These are phyloP conservation scores for Gorgonomyces haynaldii DNA, from an alignment of 192 early-diverging fungal species.

Conservation along the genomic window DNA sequence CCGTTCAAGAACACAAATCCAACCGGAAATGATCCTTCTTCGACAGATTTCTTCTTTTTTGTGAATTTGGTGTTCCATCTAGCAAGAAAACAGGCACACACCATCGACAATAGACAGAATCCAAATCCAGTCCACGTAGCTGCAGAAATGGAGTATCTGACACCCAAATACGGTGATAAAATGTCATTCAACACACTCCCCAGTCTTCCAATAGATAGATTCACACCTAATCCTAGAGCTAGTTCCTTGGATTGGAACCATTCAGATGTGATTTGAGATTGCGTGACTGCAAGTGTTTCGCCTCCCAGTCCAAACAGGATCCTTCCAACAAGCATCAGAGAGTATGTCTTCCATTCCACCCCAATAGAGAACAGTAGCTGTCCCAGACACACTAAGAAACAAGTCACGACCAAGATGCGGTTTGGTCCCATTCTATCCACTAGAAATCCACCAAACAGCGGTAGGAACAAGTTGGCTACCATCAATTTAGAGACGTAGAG, in stretches of 20 bases:
- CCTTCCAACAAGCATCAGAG: conserved; percentile 30
- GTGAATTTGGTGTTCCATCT: conserved; percentile 10
- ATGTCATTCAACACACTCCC: conserved; percentile 49
- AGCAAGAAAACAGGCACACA: conserved; percentile 15
- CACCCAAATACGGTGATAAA: conserved; percentile 34
- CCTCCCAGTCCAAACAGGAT: conserved; percentile 43
- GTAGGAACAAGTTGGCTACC: conserved; percentile 56
- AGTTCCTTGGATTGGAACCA: conserved; percentile 46
- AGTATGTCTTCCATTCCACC: conserved; percentile 26
- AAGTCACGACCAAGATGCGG: conserved; percentile 39
- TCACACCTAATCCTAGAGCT: conserved; percentile 40
- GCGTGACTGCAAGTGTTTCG: conserved; percentile 33
- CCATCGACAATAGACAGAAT: conserved; percentile 31
- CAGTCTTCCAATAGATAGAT: conserved; percentile 26
- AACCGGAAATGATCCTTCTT: conserved; percentile 16
- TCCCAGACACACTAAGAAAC: conserved; percentile 34
- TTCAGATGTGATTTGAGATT: conserved; percentile 35
- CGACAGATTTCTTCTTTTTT: neutral
- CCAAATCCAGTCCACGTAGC: conserved; percentile 39
- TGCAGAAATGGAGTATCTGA: conserved; percentile 17
- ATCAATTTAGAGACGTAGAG: no score
- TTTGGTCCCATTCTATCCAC: conserved; percentile 41
- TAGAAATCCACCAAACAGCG: conserved; percentile 45
- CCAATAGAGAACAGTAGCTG: conserved; percentile 52
- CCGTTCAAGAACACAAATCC: conserved; percentile 33